These are phyloP conservation scores for Marchantia paleacea DNA, from an alignment of 225 moss, liverwort and hornwort species.

Conservation along the genomic window DNA sequence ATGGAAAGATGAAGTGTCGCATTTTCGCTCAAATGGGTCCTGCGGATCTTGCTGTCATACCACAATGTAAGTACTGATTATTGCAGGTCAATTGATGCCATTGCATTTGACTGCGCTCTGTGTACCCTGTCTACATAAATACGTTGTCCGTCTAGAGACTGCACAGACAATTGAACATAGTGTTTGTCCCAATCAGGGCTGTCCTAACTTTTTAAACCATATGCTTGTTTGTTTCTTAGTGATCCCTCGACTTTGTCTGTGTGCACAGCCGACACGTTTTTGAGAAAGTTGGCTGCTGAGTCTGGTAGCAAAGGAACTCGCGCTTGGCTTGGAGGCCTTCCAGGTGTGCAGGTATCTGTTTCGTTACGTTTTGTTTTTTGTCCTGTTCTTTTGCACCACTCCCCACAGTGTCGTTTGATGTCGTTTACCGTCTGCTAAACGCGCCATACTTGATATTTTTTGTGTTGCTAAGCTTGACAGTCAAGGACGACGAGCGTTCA, in stretches of 20 bases:
- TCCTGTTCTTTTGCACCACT: background rate
- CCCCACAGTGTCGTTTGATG: background rate
- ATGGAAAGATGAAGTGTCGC: conserved; percentile 75
- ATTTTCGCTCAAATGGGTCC: conserved; percentile 77
- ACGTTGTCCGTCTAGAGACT: too few species aligned
- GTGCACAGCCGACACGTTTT: conserved; percentile 59
- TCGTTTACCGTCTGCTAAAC: background rate
- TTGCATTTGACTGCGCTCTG: too few species aligned
- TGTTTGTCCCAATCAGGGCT: background rate
- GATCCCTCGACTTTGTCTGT: conserved; percentile 1
- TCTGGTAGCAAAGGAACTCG: conserved; percentile 67
- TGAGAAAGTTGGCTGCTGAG: conserved; percentile 68
- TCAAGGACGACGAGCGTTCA: conserved; percentile 78
- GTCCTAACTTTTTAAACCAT: background rate
- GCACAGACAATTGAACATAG: too few species aligned
- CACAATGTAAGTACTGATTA: conserved; percentile 59
- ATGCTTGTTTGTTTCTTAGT: background rate
- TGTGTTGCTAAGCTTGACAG: conserved; percentile 66
- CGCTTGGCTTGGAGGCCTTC: conserved; percentile 93
- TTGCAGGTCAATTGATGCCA: background rate
- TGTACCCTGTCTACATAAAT: too few species aligned
- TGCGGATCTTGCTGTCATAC: conserved; percentile 71
- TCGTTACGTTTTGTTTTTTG: background rate
- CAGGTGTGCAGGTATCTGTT: conserved; percentile 80
- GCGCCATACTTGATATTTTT: background rate